Conservation (phyloP, 306 rosid genomes). For the Inga laurina region DNA sequence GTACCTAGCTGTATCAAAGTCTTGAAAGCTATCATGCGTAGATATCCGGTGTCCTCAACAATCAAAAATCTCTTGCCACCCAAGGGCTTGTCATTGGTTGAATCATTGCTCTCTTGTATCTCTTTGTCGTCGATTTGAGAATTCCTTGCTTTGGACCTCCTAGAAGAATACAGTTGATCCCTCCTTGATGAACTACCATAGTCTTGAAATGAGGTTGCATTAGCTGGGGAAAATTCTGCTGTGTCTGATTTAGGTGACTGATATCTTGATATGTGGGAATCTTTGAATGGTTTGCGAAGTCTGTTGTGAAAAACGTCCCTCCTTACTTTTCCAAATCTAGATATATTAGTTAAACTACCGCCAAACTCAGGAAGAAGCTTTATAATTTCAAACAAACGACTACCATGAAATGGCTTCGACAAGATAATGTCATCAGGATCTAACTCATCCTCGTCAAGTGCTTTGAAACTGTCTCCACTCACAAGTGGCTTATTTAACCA, state of each 20-base stretch:
- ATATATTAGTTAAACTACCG: conserved; percentile 34
- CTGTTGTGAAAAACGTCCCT: neutral
- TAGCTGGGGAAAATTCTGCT: neutral
- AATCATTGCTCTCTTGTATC: conserved; percentile 32
- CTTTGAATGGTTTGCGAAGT: neutral
- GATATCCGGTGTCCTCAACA: conserved; percentile 48
- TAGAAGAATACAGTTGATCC: neutral
- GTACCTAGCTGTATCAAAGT: conserved; percentile 53
- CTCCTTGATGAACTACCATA: conserved; percentile 12
- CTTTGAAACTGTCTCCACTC: conserved; percentile 9
- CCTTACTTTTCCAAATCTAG: neutral
- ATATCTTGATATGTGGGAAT: conserved; percentile 16
- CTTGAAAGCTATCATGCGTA: conserved; percentile 36
- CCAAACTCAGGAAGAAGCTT: conserved; percentile 75
- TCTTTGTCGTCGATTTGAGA: conserved; percentile 18
- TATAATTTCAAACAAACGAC: conserved; percentile 47
- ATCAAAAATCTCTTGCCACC: conserved; percentile 65
- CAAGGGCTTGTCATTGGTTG: conserved; percentile 34
- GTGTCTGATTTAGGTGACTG: neutral
- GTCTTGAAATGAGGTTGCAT: conserved; percentile 13
- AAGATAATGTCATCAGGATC: conserved; percentile 50
- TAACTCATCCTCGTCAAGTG: conserved; percentile 18
- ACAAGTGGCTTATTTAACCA: conserved; percentile 60
- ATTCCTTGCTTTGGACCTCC: conserved; percentile 21
- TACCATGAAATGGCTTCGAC: conserved; percentile 68